These are phyloP conservation scores for Trichopus zeylanicus DNA, from an alignment of 116 monocot genomes.

Conservation along the genomic window DNA sequence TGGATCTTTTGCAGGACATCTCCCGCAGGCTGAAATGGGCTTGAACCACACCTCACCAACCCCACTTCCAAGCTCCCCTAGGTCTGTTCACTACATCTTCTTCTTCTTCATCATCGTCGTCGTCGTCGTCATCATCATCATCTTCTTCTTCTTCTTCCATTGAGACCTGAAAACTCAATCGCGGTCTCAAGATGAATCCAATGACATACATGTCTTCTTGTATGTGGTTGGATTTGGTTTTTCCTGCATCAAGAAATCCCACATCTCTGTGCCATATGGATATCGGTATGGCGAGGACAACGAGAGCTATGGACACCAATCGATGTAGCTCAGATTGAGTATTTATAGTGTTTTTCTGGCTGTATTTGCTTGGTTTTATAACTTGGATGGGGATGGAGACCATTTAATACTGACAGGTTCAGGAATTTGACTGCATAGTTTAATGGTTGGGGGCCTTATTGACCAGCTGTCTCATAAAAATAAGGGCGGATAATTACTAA, in stretches of 20 bases:
- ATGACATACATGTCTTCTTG: too few species aligned
- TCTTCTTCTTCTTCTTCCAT: too few species aligned
- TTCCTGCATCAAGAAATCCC: too few species aligned
- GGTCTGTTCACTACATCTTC: constrained; percentile 14
- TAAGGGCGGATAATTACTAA: neutral
- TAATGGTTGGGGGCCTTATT: neutral
- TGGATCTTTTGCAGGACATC: constrained; percentile 17
- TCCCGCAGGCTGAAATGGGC: constrained; percentile 27
- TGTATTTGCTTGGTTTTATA: neutral
- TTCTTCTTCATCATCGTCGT: too few species aligned
- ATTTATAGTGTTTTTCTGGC: neutral
- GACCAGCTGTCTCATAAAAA: neutral
- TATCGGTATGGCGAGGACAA: too few species aligned
- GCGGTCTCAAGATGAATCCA: too few species aligned
- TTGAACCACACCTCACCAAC: constrained; percentile 6
- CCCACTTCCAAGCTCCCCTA: constrained; percentile 17
- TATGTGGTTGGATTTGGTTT: too few species aligned
- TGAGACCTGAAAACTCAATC: too few species aligned
- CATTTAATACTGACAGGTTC: neutral
- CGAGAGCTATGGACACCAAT: neutral
- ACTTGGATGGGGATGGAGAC: neutral
- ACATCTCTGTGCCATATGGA: too few species aligned
- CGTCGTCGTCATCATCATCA: too few species aligned
- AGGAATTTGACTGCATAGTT: neutral
- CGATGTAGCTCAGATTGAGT: neutral